Evolutionary conservation across 306 rosid genomes (phyloP).

Genomic region (Sesbania bispinosa): DNA sequence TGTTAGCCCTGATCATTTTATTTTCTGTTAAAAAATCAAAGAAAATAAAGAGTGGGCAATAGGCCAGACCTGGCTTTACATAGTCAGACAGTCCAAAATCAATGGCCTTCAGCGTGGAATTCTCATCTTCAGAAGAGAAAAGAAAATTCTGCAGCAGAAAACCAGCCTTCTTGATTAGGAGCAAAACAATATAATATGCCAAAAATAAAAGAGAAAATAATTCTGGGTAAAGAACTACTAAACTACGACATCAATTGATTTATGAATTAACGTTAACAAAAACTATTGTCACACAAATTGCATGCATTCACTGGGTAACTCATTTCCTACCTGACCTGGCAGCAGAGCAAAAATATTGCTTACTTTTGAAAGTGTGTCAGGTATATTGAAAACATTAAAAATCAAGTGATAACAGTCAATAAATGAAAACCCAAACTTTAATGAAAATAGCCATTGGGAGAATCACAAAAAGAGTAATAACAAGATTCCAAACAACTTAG

Average conservation of each 20-base stretch:
- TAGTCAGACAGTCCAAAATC: slow-evolving; percentile 88
- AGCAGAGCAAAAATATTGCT: neutral
- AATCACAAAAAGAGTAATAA: neutral
- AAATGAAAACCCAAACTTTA: neutral
- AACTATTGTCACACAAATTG: neutral
- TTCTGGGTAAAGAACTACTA: neutral
- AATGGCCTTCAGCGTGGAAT: slow-evolving; percentile 62
- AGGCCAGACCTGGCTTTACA: slow-evolving; percentile 76
- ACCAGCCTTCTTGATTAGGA: slow-evolving; percentile 1
- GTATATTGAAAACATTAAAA: neutral
- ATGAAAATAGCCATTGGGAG: neutral
- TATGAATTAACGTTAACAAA: neutral
- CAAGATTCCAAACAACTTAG: neutral
- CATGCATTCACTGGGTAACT: slow-evolving; percentile 14
- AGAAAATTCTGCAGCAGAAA: slow-evolving; percentile 74
- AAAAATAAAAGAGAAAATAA: neutral
- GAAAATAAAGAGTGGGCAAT: neutral
- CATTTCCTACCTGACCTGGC: neutral
- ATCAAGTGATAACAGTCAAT: neutral
- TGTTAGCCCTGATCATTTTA: slow-evolving; percentile 12
- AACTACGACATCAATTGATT: neutral
- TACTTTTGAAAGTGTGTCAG: neutral
- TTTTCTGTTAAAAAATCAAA: neutral
- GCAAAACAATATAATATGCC: slow-evolving; percentile 10
- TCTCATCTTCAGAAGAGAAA: slow-evolving; percentile 59